Percentiles rank a stretch among this genome's conserved stretches.
Evolutionary conservation across 345 rosid genomes (phyloP).

Genomic region (Erysimum cheiranthoides): DNA sequence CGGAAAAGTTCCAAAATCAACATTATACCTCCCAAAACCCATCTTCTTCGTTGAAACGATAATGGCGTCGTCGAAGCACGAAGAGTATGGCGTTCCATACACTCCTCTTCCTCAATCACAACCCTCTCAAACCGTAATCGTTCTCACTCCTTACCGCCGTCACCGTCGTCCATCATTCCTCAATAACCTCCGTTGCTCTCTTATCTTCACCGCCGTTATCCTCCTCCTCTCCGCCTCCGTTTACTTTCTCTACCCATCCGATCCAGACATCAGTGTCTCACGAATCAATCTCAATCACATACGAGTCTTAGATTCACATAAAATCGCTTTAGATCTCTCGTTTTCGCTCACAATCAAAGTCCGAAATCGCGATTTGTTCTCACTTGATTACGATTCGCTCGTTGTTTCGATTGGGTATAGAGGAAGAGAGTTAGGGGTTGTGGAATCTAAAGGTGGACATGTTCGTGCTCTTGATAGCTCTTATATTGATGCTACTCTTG

Average conservation of each 20-base stretch:
- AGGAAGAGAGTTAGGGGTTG: constrained; percentile 78
- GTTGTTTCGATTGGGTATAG: constrained; percentile 74
- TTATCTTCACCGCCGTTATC: constrained; percentile 51
- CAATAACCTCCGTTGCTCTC: constrained; percentile 52
- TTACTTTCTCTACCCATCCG: constrained; percentile 77
- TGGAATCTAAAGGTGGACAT: constrained; percentile 59
- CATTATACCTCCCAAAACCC: neutral
- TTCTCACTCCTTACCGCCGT: constrained; percentile 54
- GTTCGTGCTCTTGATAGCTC: constrained; percentile 70
- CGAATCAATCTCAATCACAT: constrained; percentile 68
- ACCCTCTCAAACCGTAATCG: constrained; percentile 51
- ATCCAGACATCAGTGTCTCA: constrained; percentile 58
- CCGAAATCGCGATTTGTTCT: constrained; percentile 67
- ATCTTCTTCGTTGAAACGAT: constrained; percentile 11
- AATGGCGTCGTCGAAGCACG: constrained; percentile 53
- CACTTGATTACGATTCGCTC: constrained; percentile 66
- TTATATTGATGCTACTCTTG: constrained; percentile 75
- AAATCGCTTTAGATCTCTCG: constrained; percentile 67
- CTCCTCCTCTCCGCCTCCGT: constrained; percentile 57
- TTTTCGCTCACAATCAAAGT: constrained; percentile 69
- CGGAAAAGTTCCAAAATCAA: neutral
- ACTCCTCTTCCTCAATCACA: constrained; percentile 46
- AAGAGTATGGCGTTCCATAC: constrained; percentile 42
- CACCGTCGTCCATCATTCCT: constrained; percentile 29
- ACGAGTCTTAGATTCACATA: constrained; percentile 53